Evolutionary conservation across 768 basidiomycete species (phyloP).

Genomic region (Saitozyma podzolica): DNA sequence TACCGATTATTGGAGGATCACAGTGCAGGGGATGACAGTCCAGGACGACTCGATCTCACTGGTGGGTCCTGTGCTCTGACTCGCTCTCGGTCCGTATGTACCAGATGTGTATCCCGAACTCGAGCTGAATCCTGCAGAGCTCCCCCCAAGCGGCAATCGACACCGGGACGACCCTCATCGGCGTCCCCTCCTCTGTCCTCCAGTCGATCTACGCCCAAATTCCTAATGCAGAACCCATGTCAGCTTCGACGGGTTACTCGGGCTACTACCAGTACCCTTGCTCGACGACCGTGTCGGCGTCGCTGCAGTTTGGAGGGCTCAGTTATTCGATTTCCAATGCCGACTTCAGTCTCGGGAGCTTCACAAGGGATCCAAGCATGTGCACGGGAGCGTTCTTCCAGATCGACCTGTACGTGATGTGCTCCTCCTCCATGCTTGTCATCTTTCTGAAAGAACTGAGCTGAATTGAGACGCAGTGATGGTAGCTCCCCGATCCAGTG

Average conservation of each 20-base stretch:
- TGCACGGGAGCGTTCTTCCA: constrained; percentile 89
- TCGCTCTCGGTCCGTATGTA: neutral
- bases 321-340: constrained; percentile 72
- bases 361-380: constrained; percentile 54
- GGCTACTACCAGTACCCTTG: constrained; percentile 83
- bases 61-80: constrained; percentile 23
- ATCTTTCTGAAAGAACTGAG: neutral
- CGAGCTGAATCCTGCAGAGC: constrained; percentile 2
- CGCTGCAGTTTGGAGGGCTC: constrained; percentile 70
- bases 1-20: constrained; percentile 78
- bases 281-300: constrained; percentile 62
- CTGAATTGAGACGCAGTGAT: neutral
- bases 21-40: constrained; percentile 59
- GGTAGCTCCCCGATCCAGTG: constrained; percentile 56
- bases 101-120: neutral
- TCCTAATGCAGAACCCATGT: constrained; percentile 63
- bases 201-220: constrained; percentile 72
- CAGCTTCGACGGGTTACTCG: constrained; percentile 61
- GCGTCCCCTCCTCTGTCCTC: constrained; percentile 69
- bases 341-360: constrained; percentile 73
- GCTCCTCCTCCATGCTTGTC: constrained; percentile 41
- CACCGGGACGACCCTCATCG: constrained; percentile 92
- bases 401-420: constrained; percentile 56
- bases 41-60: constrained; percentile 28
- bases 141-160: constrained; percentile 78